A percentile compares a stretch with the other conserved stretches of the same genome.
phyloP scores from a whole-genome alignment of 371 early-diverging fungal genomes.

The Syncephalastrum monosporum region DNA sequence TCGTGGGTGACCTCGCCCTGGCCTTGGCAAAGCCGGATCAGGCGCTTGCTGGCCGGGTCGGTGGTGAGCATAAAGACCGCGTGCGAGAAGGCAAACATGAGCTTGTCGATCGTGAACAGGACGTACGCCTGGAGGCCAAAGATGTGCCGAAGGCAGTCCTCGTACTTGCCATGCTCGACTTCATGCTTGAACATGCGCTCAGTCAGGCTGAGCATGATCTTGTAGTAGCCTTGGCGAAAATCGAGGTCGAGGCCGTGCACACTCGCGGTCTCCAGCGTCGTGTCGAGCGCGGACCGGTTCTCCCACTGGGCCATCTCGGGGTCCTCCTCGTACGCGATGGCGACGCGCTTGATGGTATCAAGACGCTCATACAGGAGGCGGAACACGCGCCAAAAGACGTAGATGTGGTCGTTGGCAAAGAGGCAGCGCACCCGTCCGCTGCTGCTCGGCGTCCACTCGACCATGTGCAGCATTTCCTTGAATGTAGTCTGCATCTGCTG shows the following conservation, averaged over 20 bases:
- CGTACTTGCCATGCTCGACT: slow-evolving; percentile 82
- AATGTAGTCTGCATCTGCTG: slow-evolving; percentile 44
- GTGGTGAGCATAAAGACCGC: slow-evolving; percentile 44
- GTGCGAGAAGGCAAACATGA: slow-evolving; percentile 61
- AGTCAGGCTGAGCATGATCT: slow-evolving; percentile 69
- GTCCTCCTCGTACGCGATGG: slow-evolving; percentile 56
- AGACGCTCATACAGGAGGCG: slow-evolving; percentile 75
- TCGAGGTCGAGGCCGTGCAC: slow-evolving; percentile 33
- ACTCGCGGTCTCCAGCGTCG: slow-evolving; percentile 29
- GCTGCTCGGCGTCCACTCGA: slow-evolving; percentile 17
- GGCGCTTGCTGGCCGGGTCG: slow-evolving; percentile 1
- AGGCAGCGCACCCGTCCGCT: slow-evolving; percentile 15
- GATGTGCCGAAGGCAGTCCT: slow-evolving; percentile 84
- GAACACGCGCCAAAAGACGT: background rate
- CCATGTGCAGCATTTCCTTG: slow-evolving; percentile 45
- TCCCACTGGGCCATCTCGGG: slow-evolving; percentile 25
- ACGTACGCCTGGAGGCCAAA: slow-evolving; percentile 86
- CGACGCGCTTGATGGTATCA: slow-evolving; percentile 69
- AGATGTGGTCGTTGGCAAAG: background rate
- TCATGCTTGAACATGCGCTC: slow-evolving; percentile 70
- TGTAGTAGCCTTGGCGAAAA: slow-evolving; percentile 67
- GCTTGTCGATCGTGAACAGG: slow-evolving; percentile 84
- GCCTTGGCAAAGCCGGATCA: slow-evolving; percentile 5
- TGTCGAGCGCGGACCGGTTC: slow-evolving; percentile 42
- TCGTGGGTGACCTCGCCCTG: no score